These are phyloP conservation scores for Cladosporium sp. DNA, from an alignment of 2,329 filamentous ascomycete genomes.

Conservation along the genomic window DNA sequence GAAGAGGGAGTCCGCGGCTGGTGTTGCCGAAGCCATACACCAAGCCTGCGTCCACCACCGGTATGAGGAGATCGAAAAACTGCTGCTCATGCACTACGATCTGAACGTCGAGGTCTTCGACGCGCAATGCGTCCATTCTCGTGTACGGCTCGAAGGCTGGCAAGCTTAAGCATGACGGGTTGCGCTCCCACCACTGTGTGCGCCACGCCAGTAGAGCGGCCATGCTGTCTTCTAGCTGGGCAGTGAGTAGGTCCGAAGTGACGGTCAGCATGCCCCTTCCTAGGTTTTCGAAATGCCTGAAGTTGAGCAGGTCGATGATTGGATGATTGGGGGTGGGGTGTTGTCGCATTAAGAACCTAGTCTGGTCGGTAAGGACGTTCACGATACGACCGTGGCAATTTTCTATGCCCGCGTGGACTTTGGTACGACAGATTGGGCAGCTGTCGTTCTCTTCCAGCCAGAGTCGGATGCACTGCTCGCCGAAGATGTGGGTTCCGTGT, in stretches of 20 bases:
- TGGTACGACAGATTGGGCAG: neutral
- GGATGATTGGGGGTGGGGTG: neutral
- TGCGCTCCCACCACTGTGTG: neutral
- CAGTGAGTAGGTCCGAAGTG: neutral
- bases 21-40: neutral
- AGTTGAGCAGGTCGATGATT: neutral
- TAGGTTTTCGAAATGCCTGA: neutral
- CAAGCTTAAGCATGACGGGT: neutral
- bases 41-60: neutral
- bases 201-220: neutral
- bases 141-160: neutral
- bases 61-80: neutral
- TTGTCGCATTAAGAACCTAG: neutral
- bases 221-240: neutral
- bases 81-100: neutral
- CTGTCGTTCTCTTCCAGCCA: neutral
- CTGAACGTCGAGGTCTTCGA: neutral
- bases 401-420: neutral
- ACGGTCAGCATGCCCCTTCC: neutral
- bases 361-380: neutral
- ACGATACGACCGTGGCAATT: neutral
- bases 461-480: neutral
- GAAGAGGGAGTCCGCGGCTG: neutral
- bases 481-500: neutral
- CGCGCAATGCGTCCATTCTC: neutral